A percentile compares a stretch with the other conserved stretches of the same genome.
Conservation (phyloP, 1,284 basidiomycete species). For the Schizophyllum commune region DNA sequence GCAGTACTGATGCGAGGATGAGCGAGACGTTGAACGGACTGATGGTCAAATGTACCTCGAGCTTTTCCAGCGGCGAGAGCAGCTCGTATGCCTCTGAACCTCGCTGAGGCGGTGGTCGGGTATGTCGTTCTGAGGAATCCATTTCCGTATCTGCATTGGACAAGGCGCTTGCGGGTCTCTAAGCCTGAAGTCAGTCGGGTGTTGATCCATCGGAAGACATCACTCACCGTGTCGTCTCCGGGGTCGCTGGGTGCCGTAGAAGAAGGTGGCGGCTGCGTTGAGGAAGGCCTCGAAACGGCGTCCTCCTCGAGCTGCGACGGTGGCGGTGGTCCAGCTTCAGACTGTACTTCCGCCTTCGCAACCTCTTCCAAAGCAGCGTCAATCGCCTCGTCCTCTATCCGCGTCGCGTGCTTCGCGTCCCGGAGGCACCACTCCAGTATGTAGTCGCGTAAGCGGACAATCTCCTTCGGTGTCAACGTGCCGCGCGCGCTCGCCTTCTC, state of each 20-base stretch:
- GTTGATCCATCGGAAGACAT: background rate
- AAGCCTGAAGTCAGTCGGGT: background rate
- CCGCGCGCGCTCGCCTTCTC: background rate
- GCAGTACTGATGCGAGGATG: conserved; percentile 45
- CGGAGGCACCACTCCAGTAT: background rate
- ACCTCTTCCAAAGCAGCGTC: background rate
- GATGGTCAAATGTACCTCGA: background rate
- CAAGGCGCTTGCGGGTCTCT: background rate
- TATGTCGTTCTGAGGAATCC: background rate
- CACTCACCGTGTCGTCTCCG: background rate
- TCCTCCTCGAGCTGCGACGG: background rate
- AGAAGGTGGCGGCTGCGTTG: background rate
- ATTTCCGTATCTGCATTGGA: background rate
- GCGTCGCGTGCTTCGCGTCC: background rate
- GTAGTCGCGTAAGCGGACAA: background rate
- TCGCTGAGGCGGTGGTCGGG: background rate
- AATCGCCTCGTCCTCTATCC: background rate
- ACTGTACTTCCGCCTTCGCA: background rate
- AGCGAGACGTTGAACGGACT: background rate
- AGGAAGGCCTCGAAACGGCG: background rate
- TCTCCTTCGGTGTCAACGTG: background rate
- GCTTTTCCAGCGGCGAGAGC: background rate
- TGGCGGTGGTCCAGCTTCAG: background rate
- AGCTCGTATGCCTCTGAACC: background rate
- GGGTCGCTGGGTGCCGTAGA: background rate